Base-by-base conservation (phyloP, 805 yeast species). In the Sungouiozyma intestinalis region DNA sequence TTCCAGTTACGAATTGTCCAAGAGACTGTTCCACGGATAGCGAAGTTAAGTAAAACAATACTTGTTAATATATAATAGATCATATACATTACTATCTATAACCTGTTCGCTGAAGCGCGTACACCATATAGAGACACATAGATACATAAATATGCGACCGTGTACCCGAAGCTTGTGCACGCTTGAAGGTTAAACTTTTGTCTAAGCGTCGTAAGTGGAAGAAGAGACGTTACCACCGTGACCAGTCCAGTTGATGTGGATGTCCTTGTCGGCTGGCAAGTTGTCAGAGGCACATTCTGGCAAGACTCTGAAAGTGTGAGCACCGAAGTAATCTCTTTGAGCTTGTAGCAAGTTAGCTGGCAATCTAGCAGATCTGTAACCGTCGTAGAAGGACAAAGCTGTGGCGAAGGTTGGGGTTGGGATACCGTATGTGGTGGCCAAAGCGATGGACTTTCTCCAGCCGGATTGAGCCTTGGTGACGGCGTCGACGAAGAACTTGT, bases 261-360 rank as follows among this genome's bases (percentile, higher is more conserved):
- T 82, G 73, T 81, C 79, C 54, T 77, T 71, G 60, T 76, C 92
- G 53, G 69, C 79, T 72, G 92, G 90, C 70, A 84, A 76, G 64
- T 69, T 69, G 41, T 71, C 86, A 63, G 76, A 73, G 57, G 86
- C 95, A 58, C 58, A 66, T 68, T 90, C 92, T 57, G 95, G 95
- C 65, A 87, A 74, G 51, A 92, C 94, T 68, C 78, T 78, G 87
- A 92, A 90, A 63, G 98, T 92, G 79, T 90, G 98, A 53, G 98
- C 97, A 72, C 98, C 98, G 63, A 90, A 90, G 85, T 87, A 90
- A 69, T 90, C 98, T 78, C 98, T 86, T 79, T 90, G 98, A 62
- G 97, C 98, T 76, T 90, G 98, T 66, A 90, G 76, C 71, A 90
- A 77, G 82, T 90, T 90, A 54, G 98, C 98, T 64, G 97, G 97